Conservation (phyloP, 176 grass and related monocot genomes). For the Calamus simplicifolius region DNA sequence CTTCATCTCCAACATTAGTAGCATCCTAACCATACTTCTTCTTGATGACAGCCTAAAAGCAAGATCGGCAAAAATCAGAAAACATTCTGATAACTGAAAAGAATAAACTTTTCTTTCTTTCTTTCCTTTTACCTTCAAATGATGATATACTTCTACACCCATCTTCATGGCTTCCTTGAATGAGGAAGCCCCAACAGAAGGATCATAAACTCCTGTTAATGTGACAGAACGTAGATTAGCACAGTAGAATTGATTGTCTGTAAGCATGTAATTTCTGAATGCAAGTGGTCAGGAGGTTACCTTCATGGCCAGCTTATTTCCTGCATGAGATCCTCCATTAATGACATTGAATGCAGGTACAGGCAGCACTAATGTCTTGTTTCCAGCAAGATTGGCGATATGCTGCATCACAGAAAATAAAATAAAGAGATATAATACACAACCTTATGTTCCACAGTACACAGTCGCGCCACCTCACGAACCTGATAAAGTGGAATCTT, state of each 20-base stretch:
- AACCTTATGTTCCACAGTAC: too few relatives aligned
- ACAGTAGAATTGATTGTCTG: background rate
- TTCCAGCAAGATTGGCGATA: slow-evolving; percentile 92
- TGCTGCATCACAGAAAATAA: slow-evolving; percentile 24
- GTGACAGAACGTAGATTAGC: background rate
- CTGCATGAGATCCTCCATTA: slow-evolving; percentile 90
- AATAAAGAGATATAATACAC: too few relatives aligned
- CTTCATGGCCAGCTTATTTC: slow-evolving; percentile 99
- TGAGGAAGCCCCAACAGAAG: slow-evolving; percentile 65
- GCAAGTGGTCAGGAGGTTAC: slow-evolving; percentile 4
- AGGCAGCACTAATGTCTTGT: slow-evolving; percentile 72
- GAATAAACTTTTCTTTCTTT: too few relatives aligned
- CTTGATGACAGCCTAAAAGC: slow-evolving; percentile 71
- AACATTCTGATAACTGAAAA: too few relatives aligned
- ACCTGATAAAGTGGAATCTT: slow-evolving; percentile 77
- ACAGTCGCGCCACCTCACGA: too few relatives aligned
- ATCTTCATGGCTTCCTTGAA: slow-evolving; percentile 99
- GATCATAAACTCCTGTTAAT: slow-evolving; percentile 87
- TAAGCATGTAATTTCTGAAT: background rate
- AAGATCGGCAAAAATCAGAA: background rate
- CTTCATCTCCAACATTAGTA: slow-evolving; percentile 95
- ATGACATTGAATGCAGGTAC: slow-evolving; percentile 97
- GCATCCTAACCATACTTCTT: slow-evolving; percentile 99
- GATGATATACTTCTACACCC: slow-evolving; percentile 94
- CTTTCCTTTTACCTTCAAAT: slow-evolving; percentile 74